Base-by-base conservation (phyloP, 768 basidiomycete species). In the Arthromyces matolae region DNA sequence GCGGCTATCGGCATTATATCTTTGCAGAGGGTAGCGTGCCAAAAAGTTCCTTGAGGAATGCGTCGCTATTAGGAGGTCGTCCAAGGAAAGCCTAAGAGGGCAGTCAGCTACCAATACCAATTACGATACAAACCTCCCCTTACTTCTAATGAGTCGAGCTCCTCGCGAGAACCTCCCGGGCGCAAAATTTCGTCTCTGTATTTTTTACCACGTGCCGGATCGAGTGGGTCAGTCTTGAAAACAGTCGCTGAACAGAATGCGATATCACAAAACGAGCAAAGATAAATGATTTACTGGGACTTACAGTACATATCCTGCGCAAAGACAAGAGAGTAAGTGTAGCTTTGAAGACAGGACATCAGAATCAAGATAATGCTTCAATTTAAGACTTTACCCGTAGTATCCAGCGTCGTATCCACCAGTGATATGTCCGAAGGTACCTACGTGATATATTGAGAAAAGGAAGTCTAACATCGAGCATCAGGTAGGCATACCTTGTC, bases 161-260 rank as follows among this genome's bases (percentile, higher is more conserved):
- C 91, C 52, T 93, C 89, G 10, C 85, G 78, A 53, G 83, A 86
- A 22, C 87, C 89, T 20, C 91, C 89, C 7, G 78, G 77, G 25
- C 68, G 64, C 14, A 93, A 73, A 51, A 94, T 92, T 63, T 82
- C 82, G 50, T 86, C 76, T 3, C 89, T 78, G 62, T 93, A 94
- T 20, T 65, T 69, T 52, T 74, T 70, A 3, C 91, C 89, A 13
- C 79, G 77, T 19, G 64, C 68, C 1, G 86, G 80, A 58, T 84
- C 80, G 47, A 93, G 71, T 16, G 89, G 89, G 57, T 88, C 85
- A 24, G 72, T 70, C 59, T 87, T 84, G 71, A 93, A 93, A n/a
- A 93, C 77, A 1, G 88, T 85, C 20, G 78, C 75, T 78, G 55
- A 8, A 32, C 16, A 35, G 24, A 9, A 22, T 27, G n/a, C 39